Evolutionary conservation across 352 stramenopile species (phyloP), one percentile per base, ranked within the genome.

Genomic region (Phytophthora syringae): DNA sequence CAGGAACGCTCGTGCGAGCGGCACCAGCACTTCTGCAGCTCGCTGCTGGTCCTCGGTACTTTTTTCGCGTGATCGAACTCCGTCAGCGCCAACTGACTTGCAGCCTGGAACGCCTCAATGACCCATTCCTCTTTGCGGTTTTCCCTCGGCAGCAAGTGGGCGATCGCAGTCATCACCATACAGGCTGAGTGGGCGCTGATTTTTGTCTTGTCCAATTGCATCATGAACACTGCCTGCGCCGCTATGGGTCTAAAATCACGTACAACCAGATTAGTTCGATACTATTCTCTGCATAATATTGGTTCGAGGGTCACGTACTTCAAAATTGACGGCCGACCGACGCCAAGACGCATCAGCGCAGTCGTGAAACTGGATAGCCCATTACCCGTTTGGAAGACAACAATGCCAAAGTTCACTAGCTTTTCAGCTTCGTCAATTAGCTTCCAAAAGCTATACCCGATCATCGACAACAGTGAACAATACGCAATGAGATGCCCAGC

Each of bases 371-470:
- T 79, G 16, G 65, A 79, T 6, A 92, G 52, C 16, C 66, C 60
- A 40, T 61, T 69, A 27, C 76, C 75, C 7, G 63, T 76, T 67
- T 84, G 74, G 34, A 92, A 73, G 0, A 70, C 70, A n/a, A 62
- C 52, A 55, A 86, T 80, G 24, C 78, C 77, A 63, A 93, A 93
- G 48, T 88, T 89, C 34, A 90, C 72, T 13, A 91, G 56, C 6
- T 76, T 83, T 60, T 93, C 84, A 7, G 80, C 73, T 22, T 78
- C 67, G 60, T 90, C 68, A 28, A 93, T 76, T 22, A 93, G 57
- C 56, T 88, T 85, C 81, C 80, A 92, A 48, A 92, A 80, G 24
- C 81, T 90, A 49, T 5, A 20, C 39, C 36, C 1, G n/a, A 2
- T 21, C 5, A 36, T 0, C 34, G 18, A 42, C 15, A n/a, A 40